Conservation (phyloP, 805 yeast species). For the Cyberlindnera bimundalis region DNA sequence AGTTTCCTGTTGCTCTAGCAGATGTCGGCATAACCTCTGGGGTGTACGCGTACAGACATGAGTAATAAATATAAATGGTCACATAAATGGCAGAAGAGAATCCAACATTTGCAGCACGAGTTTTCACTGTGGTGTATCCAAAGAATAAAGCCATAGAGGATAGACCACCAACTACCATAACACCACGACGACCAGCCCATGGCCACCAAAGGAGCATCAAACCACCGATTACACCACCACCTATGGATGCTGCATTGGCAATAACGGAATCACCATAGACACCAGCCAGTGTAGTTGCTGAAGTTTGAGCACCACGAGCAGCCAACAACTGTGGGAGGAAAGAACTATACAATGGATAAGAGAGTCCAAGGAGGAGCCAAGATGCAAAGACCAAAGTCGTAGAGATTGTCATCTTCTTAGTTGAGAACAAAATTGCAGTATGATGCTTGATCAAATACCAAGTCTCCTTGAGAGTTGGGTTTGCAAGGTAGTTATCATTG, state of each 20-base stretch:
- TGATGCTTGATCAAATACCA: conserved; percentile 34
- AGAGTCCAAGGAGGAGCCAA: conserved; percentile 53
- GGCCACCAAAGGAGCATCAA: conserved; percentile 26
- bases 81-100: conserved; percentile 33
- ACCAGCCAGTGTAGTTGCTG: conserved; percentile 36
- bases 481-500: conserved; percentile 26
- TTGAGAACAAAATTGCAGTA: conserved; percentile 41
- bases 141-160: conserved; percentile 54
- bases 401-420: conserved; percentile 36
- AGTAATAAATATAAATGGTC: conserved; percentile 47
- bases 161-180: conserved; percentile 49
- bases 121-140: conserved; percentile 60
- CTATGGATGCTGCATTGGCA: conserved; percentile 40
- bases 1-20: conserved; percentile 56
- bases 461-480: conserved; percentile 28
- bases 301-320: conserved; percentile 44
- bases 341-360: conserved; percentile 49
- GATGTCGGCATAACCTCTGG: conserved; percentile 58
- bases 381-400: conserved; percentile 40
- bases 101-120: conserved; percentile 48
- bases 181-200: conserved; percentile 52
- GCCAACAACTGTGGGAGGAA: conserved; percentile 49
- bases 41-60: conserved; percentile 60
- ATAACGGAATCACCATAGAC: conserved; percentile 46
- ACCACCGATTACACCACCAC: conserved; percentile 50